Conservation (phyloP, 495 filamentous ascomycete species). For the Neurospora sp. region DNA sequence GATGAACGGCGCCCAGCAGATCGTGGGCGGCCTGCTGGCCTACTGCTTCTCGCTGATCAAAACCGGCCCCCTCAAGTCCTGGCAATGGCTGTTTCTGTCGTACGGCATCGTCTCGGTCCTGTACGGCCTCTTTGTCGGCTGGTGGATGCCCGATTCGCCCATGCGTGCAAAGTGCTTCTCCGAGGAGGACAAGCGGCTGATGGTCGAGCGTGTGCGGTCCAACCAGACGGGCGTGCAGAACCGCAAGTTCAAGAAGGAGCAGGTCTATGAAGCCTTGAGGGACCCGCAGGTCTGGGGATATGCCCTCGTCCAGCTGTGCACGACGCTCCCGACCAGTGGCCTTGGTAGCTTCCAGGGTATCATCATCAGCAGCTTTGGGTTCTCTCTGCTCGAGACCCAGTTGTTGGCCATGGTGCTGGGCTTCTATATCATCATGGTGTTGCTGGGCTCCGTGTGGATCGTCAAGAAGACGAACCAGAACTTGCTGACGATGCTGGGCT, state of each 20-base stretch:
- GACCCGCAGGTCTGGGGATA: conserved; percentile 42
- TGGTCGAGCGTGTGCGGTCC: conserved; percentile 46
- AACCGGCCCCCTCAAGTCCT: conserved; percentile 33
- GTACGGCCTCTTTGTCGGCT: conserved; percentile 48
- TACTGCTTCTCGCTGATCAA: conserved; percentile 46
- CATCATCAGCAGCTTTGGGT: conserved; percentile 43
- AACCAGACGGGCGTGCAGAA: conserved; percentile 63
- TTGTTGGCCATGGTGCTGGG: conserved; percentile 60
- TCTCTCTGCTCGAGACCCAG: conserved; percentile 42
- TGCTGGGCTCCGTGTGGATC: conserved; percentile 52
- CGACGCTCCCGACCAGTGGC: conserved; percentile 57
- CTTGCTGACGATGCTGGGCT: conserved; percentile 51
- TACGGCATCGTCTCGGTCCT: conserved; percentile 43
- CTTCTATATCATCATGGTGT: conserved; percentile 57
- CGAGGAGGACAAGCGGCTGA: conserved; percentile 45
- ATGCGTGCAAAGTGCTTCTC: conserved; percentile 50
- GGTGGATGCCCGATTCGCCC: conserved; percentile 54
- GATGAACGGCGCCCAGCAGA: conserved; percentile 52
- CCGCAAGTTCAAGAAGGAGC: conserved; percentile 38
- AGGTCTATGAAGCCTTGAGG: conserved; percentile 34
- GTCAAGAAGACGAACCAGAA: conserved; percentile 57
- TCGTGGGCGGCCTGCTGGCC: conserved; percentile 45
- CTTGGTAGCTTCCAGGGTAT: conserved; percentile 59
- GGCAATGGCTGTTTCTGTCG: conserved; percentile 44
- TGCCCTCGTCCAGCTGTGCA: conserved; percentile 50